Percentiles rank a stretch among this genome's conserved stretches.
These are phyloP conservation scores for Lantana camara DNA, from an alignment of 257 asterid species.

Conservation along the genomic window DNA sequence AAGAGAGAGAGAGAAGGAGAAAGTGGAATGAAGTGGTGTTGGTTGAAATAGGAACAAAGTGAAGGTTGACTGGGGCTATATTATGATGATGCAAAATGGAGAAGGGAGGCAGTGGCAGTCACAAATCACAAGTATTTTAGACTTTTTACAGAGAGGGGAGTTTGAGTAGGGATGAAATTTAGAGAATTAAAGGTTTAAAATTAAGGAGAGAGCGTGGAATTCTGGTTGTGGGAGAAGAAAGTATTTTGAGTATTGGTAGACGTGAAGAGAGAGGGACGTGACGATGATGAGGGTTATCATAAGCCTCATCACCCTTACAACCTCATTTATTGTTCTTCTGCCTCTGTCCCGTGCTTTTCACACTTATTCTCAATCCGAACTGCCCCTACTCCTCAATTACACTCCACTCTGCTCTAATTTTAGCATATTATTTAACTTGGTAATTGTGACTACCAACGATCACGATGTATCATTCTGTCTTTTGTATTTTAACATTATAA, in stretches of 20 bases:
- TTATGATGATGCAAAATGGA: constrained; percentile 7
- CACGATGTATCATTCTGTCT: background rate
- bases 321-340: constrained; percentile 76
- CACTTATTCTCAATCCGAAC: constrained; percentile 89
- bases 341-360: constrained; percentile 80
- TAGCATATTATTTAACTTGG: background rate
- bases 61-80: constrained; percentile 52
- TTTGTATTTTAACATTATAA: too few relatives aligned
- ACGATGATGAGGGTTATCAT: constrained; percentile 97
- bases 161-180: background rate
- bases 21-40: constrained; percentile 38
- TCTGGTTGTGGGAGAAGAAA: constrained; percentile 44
- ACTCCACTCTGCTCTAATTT: background rate
- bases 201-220: constrained; percentile 80
- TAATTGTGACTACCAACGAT: background rate
- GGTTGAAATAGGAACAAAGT: constrained; percentile 50
- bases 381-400: constrained; percentile 50
- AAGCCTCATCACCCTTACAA: constrained; percentile 79
- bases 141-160: constrained; percentile 2
- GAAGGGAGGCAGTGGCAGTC: constrained; percentile 37
- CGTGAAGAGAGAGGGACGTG: constrained; percentile 85
- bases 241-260: constrained; percentile 45
- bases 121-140: constrained; percentile 24
- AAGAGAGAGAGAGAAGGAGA: constrained; percentile 53
- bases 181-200: too few relatives aligned